Conservation (phyloP, 2,329 filamentous ascomycete genomes). For the Calonectria crousiana region DNA sequence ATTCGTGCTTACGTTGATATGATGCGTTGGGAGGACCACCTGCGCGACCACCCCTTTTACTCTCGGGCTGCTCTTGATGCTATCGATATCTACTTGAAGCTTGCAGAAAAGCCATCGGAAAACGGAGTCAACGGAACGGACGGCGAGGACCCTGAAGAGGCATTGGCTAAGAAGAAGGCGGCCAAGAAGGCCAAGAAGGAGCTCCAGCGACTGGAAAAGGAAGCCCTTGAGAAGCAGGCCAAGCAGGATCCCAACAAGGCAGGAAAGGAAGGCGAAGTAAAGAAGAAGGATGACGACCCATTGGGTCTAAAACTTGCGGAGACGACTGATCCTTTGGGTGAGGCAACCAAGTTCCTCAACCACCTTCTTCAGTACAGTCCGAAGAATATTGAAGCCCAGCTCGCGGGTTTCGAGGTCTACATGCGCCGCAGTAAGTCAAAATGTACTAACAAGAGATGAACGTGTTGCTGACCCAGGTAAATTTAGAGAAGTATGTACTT, state of each 20-base stretch:
- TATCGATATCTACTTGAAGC: constrained; percentile 81
- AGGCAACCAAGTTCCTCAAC: constrained; percentile 87
- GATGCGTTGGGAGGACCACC: constrained; percentile 93
- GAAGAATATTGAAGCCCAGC: constrained; percentile 84
- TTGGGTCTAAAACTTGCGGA: constrained; percentile 83
- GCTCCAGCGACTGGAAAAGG: constrained; percentile 72
- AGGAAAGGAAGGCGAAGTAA: constrained; percentile 73
- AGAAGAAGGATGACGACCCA: constrained; percentile 93
- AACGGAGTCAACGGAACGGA: constrained; percentile 72
- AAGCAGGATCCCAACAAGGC: constrained; percentile 89
- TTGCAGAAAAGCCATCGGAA: constrained; percentile 79
- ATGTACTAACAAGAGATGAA: background rate
- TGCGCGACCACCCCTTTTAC: constrained; percentile 95
- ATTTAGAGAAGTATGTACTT: constrained; percentile 84
- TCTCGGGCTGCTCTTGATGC: constrained; percentile 85
- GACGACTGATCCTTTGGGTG: constrained; percentile 84
- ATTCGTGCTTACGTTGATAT: constrained; percentile 96
- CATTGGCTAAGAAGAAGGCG: constrained; percentile 84
- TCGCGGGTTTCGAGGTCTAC: constrained; percentile 90
- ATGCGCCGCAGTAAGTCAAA: constrained; percentile 79
- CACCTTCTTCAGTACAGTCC: constrained; percentile 87
- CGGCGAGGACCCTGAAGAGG: constrained; percentile 64
- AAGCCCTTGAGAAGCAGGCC: constrained; percentile 81
- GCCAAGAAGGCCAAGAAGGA: constrained; percentile 92
- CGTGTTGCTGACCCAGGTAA: background rate